Conservation (phyloP, 306 rosid species). For the Notholithocarpus densiflorus region DNA sequence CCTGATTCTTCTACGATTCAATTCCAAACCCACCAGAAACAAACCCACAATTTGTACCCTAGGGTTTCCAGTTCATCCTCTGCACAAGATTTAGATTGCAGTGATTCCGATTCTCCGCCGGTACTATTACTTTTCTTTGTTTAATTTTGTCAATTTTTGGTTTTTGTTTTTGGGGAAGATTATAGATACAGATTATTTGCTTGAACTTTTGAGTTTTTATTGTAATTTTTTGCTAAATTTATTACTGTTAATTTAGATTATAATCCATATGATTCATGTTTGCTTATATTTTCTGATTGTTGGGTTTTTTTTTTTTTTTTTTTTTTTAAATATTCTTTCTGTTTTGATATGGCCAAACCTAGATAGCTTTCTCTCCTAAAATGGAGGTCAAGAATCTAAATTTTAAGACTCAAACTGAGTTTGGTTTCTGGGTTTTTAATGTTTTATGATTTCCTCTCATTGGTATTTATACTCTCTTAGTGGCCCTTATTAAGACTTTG, state of each 20-base stretch:
- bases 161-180: not conserved
- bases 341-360: not conserved
- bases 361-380: not conserved
- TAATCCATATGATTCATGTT: not conserved
- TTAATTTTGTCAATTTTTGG: slow-evolving; percentile 1
- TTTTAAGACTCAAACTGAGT: slow-evolving; percentile 25
- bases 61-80: slow-evolving; percentile 29
- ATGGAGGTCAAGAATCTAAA: slow-evolving; percentile 31
- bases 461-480: no score
- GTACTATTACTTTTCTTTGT: slow-evolving; percentile 8
- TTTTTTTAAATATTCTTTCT: not conserved
- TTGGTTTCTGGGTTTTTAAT: slow-evolving; percentile 19
- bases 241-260: not conserved
- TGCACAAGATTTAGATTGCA: not conserved
- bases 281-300: not conserved
- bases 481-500: slow-evolving; percentile 16
- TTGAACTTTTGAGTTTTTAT: not conserved
- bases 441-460: slow-evolving; percentile 17
- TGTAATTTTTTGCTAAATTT: not conserved
- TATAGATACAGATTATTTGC: not conserved
- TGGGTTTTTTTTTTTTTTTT: not conserved
- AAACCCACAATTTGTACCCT: slow-evolving; percentile 12
- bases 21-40: not conserved
- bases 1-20: slow-evolving; percentile 15
- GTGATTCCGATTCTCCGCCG: slow-evolving; percentile 10